Percentiles rank a stretch among this genome's conserved stretches.
phyloP scores from a whole-genome alignment of 176 grass and related monocot species.

The Triticum monococcum region DNA sequence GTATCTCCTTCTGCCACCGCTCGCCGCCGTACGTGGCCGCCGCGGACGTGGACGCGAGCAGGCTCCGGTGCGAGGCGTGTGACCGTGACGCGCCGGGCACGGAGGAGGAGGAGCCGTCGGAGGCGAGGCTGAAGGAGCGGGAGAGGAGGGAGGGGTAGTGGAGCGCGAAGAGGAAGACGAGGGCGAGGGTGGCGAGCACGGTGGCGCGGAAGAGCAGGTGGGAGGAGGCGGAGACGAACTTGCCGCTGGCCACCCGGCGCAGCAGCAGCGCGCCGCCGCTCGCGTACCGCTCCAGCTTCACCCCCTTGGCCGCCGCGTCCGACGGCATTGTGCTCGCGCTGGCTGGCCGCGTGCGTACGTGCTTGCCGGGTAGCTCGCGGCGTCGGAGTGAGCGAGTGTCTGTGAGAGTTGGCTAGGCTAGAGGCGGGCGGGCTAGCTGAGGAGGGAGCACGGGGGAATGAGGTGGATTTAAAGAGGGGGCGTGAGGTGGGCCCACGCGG shows the following conservation, averaged over 20 bases:
- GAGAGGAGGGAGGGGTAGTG: conserved; percentile 90
- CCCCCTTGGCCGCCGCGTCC: conserved; percentile 49
- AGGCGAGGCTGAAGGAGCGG: conserved; percentile 50
- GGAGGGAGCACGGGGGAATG: conserved; percentile 14
- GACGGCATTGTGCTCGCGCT: conserved; percentile 25
- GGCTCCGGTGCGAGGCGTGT: conserved; percentile 62
- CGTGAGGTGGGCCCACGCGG: neutral
- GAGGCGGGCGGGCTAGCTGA: conserved; percentile 21
- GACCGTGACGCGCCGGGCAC: neutral
- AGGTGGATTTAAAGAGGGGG: conserved; percentile 19
- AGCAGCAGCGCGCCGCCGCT: conserved; percentile 52
- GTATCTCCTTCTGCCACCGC: conserved; percentile 55
- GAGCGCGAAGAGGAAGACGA: conserved; percentile 67
- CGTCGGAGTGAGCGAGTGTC: neutral
- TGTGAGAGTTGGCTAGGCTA: neutral
- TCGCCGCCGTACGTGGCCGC: conserved; percentile 40
- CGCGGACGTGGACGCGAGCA: conserved; percentile 42
- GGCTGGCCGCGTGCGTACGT: neutral
- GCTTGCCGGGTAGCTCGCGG: neutral
- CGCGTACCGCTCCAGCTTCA: conserved; percentile 68
- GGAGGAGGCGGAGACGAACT: conserved; percentile 59
- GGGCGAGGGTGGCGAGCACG: conserved; percentile 65
- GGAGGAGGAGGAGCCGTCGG: neutral
- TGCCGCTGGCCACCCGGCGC: conserved; percentile 54
- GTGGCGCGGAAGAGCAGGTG: conserved; percentile 67